A percentile compares a stretch with the other conserved stretches of the same genome.
Conservation (phyloP, 176 grass and related monocot genomes). For the Oryza glaberrima region DNA sequence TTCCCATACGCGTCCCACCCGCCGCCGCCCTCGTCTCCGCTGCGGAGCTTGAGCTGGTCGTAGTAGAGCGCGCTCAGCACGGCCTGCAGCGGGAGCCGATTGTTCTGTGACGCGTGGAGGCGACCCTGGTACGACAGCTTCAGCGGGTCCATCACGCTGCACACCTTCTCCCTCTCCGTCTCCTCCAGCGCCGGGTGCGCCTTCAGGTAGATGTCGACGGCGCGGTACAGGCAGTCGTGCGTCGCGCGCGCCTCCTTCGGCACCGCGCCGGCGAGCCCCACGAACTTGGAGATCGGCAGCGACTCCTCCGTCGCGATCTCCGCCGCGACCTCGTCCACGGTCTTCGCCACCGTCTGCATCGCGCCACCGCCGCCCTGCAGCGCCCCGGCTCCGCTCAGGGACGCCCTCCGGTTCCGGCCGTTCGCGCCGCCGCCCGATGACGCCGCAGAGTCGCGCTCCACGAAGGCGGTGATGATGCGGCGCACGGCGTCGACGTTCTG, state of each 20-base stretch:
- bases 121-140: slow-evolving; percentile 73
- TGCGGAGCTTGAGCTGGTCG: slow-evolving; percentile 76
- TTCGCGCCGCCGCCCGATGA: slow-evolving; percentile 2
- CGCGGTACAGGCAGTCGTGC: slow-evolving; percentile 65
- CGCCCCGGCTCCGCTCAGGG: slow-evolving; percentile 31
- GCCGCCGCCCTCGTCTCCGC: neutral
- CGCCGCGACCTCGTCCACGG: slow-evolving; percentile 68
- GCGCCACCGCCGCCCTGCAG: slow-evolving; percentile 33
- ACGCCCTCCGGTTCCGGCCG: slow-evolving; percentile 26
- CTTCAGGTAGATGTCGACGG: slow-evolving; percentile 83
- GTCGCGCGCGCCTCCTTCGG: slow-evolving; percentile 63
- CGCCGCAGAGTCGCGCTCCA: slow-evolving; percentile 42
- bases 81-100: slow-evolving; percentile 75
- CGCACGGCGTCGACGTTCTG: slow-evolving; percentile 59
- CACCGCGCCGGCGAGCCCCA: slow-evolving; percentile 56
- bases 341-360: slow-evolving; percentile 59
- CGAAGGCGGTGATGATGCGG: slow-evolving; percentile 61
- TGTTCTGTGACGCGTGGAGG: slow-evolving; percentile 84
- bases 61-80: slow-evolving; percentile 82
- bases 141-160: slow-evolving; percentile 86
- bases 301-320: slow-evolving; percentile 76
- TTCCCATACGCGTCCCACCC: neutral
- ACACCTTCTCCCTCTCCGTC: slow-evolving; percentile 87
- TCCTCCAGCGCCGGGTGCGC: slow-evolving; percentile 70
- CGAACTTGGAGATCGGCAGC: slow-evolving; percentile 69